Evolutionary conservation across 2,329 filamentous ascomycete genomes (phyloP), one percentile per base, ranked within the genome.

Genomic region (Microdochium trichocladiopsis): DNA sequence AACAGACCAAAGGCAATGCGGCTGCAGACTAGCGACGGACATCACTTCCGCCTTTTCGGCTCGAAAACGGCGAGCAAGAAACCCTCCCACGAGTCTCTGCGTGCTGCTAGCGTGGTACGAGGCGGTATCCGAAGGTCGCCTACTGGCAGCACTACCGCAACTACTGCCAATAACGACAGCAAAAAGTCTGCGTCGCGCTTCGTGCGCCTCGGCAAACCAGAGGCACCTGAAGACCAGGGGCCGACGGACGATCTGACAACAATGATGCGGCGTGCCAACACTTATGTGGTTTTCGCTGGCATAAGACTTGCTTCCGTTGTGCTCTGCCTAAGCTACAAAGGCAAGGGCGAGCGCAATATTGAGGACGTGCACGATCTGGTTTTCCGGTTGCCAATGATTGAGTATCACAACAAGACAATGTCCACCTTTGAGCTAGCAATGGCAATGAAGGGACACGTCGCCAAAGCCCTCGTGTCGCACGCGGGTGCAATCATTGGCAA

Each of bases 401-500:
- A 99, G 67, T 97, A 96, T 73, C 84, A 90, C 57, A 99, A 99
- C 77, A 99, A 99, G 76, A 97, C 92, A 9, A 99, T 94, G 94
- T 96, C 91, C 6, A 99, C 97, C 66, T 80, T 99, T 6, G 94
- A 99, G 63, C 82, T 99, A 10, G 92, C 93, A 1, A 77, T 97
- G 48, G 88, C 91, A 14, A 78, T 99, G 51, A 97, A 99, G 73
- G 95, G 92, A 66, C 92, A 95, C 48, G 88, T 97, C 53, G 90
- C 96, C 65, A 89, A 91, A 63, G 93, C 94, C 0, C 78, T 99
- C 47, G 95, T 99, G 62, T 94, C 90, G 2, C 94, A 99, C 65
- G 92, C 93, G 1, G 94, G 94, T 33, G 91, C 94, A 53, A 96
- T 99, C 59, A 90, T 99, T 49, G 90, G 93, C 51, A 99, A 99